Evolutionary conservation across 176 grass and related monocot genomes (phyloP).

Genomic region (Puya raimondii): DNA sequence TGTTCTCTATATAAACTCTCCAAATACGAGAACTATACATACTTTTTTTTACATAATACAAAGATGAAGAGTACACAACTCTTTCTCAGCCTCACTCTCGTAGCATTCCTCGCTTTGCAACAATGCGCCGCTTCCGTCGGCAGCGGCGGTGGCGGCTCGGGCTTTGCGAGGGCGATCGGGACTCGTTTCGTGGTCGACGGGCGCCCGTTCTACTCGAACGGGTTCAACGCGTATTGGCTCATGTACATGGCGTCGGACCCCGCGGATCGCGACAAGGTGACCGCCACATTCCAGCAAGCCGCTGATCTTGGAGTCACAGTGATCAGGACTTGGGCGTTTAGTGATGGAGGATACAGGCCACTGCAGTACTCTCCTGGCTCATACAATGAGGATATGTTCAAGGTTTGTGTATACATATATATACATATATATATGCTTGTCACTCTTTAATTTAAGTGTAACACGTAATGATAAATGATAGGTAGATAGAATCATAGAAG

Average conservation of each 20-base stretch:
- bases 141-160: neutral
- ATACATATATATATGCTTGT: neutral
- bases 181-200: constrained; percentile 38
- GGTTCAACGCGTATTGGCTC: constrained; percentile 82
- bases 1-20: constrained; percentile 7
- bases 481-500: too few species aligned
- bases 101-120: constrained; percentile 9
- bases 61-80: constrained; percentile 26
- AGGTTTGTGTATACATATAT: constrained; percentile 23
- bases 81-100: constrained; percentile 13
- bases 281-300: constrained; percentile 32
- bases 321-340: constrained; percentile 76
- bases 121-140: neutral
- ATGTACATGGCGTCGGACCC: constrained; percentile 62
- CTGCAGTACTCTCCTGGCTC: constrained; percentile 64
- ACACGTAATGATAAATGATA: too few species aligned
- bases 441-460: too few species aligned
- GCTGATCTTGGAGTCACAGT: constrained; percentile 37
- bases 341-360: constrained; percentile 54
- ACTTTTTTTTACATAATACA: neutral
- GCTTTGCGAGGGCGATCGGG: constrained; percentile 45
- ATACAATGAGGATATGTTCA: constrained; percentile 61
- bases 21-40: too few species aligned
- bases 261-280: constrained; percentile 39
- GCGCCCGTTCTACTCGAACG: constrained; percentile 42